These are phyloP conservation scores for Phytophthora pini DNA, from an alignment of 352 stramenopile genomes.

Conservation along the genomic window DNA sequence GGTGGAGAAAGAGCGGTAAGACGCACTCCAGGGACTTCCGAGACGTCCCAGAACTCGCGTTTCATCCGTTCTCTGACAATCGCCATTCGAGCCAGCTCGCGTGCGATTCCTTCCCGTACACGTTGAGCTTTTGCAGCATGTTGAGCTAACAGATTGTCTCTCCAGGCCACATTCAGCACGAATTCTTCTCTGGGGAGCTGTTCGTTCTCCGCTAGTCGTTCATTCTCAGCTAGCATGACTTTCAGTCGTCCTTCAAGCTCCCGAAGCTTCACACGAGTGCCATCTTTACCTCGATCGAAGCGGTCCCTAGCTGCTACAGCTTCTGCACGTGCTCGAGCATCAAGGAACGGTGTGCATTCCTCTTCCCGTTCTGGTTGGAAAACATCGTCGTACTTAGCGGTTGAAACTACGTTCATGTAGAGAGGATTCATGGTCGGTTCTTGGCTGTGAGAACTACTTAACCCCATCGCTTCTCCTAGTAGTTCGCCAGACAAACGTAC, in stretches of 20 bases:
- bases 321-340: constrained; percentile 43
- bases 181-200: constrained; percentile 88
- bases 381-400: constrained; percentile 73
- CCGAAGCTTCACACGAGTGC: constrained; percentile 62
- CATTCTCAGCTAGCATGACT: constrained; percentile 75
- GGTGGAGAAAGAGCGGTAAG: constrained; percentile 61
- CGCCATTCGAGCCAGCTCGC: constrained; percentile 76
- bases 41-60: constrained; percentile 91
- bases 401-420: constrained; percentile 68
- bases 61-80: constrained; percentile 89
- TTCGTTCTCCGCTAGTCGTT: constrained; percentile 66
- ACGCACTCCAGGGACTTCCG: constrained; percentile 69
- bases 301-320: constrained; percentile 50
- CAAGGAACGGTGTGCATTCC: constrained; percentile 49
- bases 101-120: constrained; percentile 69
- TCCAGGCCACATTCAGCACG: constrained; percentile 87
- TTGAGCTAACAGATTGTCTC: constrained; percentile 53
- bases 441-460: constrained; percentile 6
- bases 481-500: constrained; percentile 48
- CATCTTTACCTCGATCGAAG: constrained; percentile 74
- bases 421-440: constrained; percentile 51
- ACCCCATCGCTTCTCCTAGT: constrained; percentile 28
- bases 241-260: constrained; percentile 77
- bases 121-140: constrained; percentile 66
- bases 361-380: constrained; percentile 61